These are phyloP conservation scores for Trypanosoma theileri DNA, from an alignment of 208 protist species.

Conservation along the genomic window DNA sequence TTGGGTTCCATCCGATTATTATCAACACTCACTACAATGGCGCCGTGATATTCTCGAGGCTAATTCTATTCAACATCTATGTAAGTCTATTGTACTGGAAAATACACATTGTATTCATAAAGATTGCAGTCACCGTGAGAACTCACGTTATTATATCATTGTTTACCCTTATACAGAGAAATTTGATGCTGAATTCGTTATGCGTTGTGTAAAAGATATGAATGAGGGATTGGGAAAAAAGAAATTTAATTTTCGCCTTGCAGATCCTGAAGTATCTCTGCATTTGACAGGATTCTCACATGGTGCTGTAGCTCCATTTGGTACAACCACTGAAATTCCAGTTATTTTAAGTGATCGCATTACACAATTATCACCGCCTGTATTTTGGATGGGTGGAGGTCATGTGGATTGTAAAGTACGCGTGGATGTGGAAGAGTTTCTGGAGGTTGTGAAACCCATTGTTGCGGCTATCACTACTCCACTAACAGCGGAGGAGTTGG, in stretches of 20 bases:
- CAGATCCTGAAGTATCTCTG: slow-evolving; percentile 43
- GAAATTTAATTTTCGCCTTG: slow-evolving; percentile 87
- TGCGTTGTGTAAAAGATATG: slow-evolving; percentile 49
- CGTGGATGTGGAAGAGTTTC: slow-evolving; percentile 67
- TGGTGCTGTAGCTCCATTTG: slow-evolving; percentile 77
- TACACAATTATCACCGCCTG: slow-evolving; percentile 39
- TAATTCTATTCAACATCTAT: slow-evolving; percentile 79
- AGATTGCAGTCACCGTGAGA: slow-evolving; percentile 65
- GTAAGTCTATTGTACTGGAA: slow-evolving; percentile 92
- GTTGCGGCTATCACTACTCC: slow-evolving; percentile 68
- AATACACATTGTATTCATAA: slow-evolving; percentile 85
- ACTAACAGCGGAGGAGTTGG: slow-evolving; percentile 66
- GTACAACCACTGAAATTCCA: slow-evolving; percentile 45
- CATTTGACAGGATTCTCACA: slow-evolving; percentile 70
- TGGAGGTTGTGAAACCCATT: slow-evolving; percentile 53
- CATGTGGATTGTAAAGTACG: slow-evolving; percentile 84
- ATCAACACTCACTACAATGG: slow-evolving; percentile 77
- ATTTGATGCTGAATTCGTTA: slow-evolving; percentile 74
- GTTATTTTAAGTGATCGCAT: slow-evolving; percentile 71
- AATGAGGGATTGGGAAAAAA: slow-evolving; percentile 86
- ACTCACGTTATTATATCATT: slow-evolving; percentile 84
- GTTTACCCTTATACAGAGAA: slow-evolving; percentile 83
- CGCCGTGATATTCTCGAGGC: slow-evolving; percentile 75
- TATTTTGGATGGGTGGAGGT: slow-evolving; percentile 78
- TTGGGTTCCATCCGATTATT: slow-evolving; percentile 90